Evolutionary conservation across 768 basidiomycete genomes (phyloP), one percentile per base, ranked within the genome.

Genomic region (Phanerochaete carnosa): DNA sequence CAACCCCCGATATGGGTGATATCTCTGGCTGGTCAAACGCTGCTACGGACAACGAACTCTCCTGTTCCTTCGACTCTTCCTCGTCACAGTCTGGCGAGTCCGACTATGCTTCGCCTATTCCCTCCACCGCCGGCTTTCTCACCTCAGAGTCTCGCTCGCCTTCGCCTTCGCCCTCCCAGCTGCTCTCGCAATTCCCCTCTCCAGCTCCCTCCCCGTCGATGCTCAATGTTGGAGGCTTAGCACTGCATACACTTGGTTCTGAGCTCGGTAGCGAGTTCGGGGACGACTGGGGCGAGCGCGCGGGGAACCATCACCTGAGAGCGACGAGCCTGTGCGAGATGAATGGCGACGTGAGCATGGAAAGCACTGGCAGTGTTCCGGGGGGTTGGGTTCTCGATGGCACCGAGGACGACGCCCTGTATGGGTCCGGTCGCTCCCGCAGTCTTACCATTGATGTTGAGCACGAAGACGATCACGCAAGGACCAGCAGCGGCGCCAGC

Each of bases 261-360:
- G 87, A 90, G 70, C 76, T 92, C 0, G 85, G 82, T 29, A 78
- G 75, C 58, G 80, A 83, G 65, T 77, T 82, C 22, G 77, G 76
- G 3, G 77, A 79, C 16, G 79, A 79, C 61, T 82, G 79, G 72
- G 70, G 72, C 35, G 66, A 66, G 15, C 71, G 72, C 54, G 66
- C 71, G 16, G 72, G 57, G 47, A 76, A 77, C 54, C 72, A 76
- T 62, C 85, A 83, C 62, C 72, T 83, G 53, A 79, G 83, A 28
- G 77, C 79, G 7, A 79, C 76, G 45, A 90, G 88, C 64, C 73
- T 89, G 19, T 82, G 79, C 62, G 80, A 83, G 60, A 68, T 87
- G 53, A 62, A 66, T 22, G 63, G 45, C n/a, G 33, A 47, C 49
- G 30, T 58, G n/a, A 52, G 23, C 16, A 49, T 52, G 30, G 26